Conservation (phyloP, 495 filamentous ascomycete genomes). For the Penicillium samsonianum region DNA sequence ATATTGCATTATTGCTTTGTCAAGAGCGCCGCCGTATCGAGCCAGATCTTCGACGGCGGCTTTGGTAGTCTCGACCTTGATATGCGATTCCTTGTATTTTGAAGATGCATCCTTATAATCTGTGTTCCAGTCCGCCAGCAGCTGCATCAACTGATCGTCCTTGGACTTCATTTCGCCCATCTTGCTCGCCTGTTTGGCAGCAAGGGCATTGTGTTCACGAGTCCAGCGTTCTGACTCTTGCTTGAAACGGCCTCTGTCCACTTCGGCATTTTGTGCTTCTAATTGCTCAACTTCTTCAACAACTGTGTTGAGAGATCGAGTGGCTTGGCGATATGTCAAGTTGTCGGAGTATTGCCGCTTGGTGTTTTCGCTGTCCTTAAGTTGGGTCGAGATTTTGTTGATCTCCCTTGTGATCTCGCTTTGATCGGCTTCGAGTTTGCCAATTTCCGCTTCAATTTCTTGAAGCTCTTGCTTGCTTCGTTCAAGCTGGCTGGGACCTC, state of each 20-base stretch:
- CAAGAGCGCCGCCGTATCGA: conserved; percentile 76
- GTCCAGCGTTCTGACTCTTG: conserved; percentile 66
- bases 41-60: conserved; percentile 88
- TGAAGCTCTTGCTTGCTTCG: conserved; percentile 69
- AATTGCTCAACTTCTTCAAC: conserved; percentile 72
- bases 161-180: conserved; percentile 76
- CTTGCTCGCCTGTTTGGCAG: conserved; percentile 61
- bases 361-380: conserved; percentile 74
- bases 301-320: conserved; percentile 65
- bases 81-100: conserved; percentile 83
- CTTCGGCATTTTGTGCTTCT: conserved; percentile 75
- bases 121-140: conserved; percentile 74
- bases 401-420: conserved; percentile 62
- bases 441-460: conserved; percentile 63
- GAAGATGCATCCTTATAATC: conserved; percentile 83
- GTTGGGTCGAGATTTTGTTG: conserved; percentile 75
- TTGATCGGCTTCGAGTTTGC: conserved; percentile 66
- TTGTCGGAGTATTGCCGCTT: conserved; percentile 86
- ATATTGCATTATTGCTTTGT: conserved; percentile 95
- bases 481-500: conserved; percentile 70
- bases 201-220: conserved; percentile 59
- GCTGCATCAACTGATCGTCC: conserved; percentile 70
- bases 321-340: conserved; percentile 74
- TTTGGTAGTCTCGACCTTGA: conserved; percentile 90
- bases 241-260: conserved; percentile 74